Evolutionary conservation across 176 grass and related monocot species (phyloP).

Genomic region (Dactylis glomerata): DNA sequence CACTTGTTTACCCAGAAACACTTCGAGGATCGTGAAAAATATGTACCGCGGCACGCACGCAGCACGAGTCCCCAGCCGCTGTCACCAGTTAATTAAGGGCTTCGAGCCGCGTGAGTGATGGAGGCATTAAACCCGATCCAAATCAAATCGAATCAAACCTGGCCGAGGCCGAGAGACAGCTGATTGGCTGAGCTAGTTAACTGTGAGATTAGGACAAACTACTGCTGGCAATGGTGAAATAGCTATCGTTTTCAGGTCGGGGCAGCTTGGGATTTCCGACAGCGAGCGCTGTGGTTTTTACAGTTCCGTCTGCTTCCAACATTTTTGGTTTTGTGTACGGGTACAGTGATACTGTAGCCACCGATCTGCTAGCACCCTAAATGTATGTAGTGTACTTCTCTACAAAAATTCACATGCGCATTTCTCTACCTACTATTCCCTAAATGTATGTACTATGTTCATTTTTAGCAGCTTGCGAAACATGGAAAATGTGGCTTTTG

Average conservation of each 20-base stretch:
- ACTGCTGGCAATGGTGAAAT: not conserved
- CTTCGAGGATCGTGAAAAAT: conserved; percentile 23
- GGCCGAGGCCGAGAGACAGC: not conserved
- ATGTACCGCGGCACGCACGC: conserved; percentile 8
- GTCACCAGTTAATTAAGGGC: conserved; percentile 31
- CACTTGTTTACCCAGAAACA: not conserved
- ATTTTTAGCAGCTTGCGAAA: not conserved
- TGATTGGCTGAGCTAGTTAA: not conserved
- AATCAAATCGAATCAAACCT: conserved; percentile 35
- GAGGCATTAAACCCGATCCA: conserved; percentile 33
- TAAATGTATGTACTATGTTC: not conserved
- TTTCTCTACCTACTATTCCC: not conserved
- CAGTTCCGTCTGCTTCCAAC: not conserved
- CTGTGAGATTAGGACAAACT: not conserved
- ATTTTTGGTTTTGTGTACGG: not conserved
- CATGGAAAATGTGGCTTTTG: not conserved
- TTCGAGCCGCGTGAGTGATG: conserved; percentile 38
- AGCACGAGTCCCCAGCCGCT: conserved; percentile 22
- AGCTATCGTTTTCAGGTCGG: not conserved
- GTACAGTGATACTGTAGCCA: not conserved
- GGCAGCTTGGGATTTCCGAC: not conserved
- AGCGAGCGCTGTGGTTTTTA: not conserved
- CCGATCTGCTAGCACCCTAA: not conserved
- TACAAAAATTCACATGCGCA: not conserved
- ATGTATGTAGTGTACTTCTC: not conserved